Percentiles rank a stretch among this genome's conserved stretches.
Conservation (phyloP, 2,329 filamentous ascomycete genomes). For the Aspergillus sp. region DNA sequence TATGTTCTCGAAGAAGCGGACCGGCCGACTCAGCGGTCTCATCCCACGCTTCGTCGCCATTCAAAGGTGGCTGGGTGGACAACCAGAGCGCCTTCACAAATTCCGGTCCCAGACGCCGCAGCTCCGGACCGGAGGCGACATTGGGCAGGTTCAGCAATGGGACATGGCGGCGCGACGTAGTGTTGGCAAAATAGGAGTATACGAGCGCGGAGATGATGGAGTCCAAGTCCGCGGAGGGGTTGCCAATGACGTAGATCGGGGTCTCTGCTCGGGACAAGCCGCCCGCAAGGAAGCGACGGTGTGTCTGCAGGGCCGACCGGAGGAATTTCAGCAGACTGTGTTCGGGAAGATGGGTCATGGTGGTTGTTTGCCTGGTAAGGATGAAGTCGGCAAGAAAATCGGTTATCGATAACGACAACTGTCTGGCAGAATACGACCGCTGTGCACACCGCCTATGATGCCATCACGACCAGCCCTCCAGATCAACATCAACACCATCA, state of each 20-base stretch:
- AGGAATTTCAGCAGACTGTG: constrained; percentile 36
- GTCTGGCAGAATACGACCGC: constrained; percentile 5
- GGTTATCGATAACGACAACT: neutral
- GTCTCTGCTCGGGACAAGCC: constrained; percentile 17
- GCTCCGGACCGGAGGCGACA: constrained; percentile 42
- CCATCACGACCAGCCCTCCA: neutral
- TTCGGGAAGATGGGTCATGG: constrained; percentile 9
- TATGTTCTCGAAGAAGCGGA: constrained; percentile 28
- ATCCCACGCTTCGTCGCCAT: constrained; percentile 20
- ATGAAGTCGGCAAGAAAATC: neutral
- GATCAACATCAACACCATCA: neutral
- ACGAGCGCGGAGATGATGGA: constrained; percentile 60
- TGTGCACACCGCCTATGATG: neutral
- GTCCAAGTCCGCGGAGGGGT: constrained; percentile 57
- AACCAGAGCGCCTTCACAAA: constrained; percentile 56
- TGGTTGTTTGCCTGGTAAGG: neutral
- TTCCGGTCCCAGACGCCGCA: constrained; percentile 56
- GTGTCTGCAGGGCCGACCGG: constrained; percentile 28
- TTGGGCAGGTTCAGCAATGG: constrained; percentile 58
- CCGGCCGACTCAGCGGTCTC: constrained; percentile 23
- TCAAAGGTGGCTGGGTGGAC: constrained; percentile 32
- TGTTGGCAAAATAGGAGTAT: constrained; percentile 57
- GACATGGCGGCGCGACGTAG: constrained; percentile 47
- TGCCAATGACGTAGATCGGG: constrained; percentile 42
- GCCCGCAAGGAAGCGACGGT: constrained; percentile 26